phyloP scores from a whole-genome alignment of 2,329 filamentous ascomycete genomes.

The Parascedosporium putredinis region DNA sequence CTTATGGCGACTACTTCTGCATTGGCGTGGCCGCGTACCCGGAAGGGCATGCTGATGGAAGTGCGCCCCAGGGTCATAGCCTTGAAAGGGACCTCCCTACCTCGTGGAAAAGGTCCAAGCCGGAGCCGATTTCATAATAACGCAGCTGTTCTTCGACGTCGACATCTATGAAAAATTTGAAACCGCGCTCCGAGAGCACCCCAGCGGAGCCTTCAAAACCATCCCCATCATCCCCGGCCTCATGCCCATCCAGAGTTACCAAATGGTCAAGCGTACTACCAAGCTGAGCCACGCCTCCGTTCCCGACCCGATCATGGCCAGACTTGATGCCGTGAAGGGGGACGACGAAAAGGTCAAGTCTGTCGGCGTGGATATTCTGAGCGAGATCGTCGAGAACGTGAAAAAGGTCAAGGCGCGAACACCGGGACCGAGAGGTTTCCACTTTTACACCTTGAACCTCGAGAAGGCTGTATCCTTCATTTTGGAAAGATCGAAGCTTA shows the following conservation, averaged over 20 bases:
- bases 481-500: conserved; percentile 73
- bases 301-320: conserved; percentile 57
- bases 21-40: conserved; percentile 91
- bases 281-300: conserved; percentile 87
- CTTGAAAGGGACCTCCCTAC: conserved; percentile 77
- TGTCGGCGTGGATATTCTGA: conserved; percentile 71
- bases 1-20: conserved; percentile 91
- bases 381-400: conserved; percentile 72
- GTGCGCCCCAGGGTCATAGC: conserved; percentile 60
- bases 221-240: conserved; percentile 88
- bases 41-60: conserved; percentile 88
- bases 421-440: conserved; percentile 65
- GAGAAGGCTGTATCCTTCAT: conserved; percentile 95
- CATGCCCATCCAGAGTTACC: conserved; percentile 97
- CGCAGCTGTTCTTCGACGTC: conserved; percentile 90
- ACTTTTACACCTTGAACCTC: conserved; percentile 94
- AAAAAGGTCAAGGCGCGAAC: conserved; percentile 47
- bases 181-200: conserved; percentile 62
- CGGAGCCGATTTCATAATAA: conserved; percentile 97
- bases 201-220: conserved; percentile 73
- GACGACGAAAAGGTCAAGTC: conserved; percentile 76
- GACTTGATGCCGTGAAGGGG: conserved; percentile 62
- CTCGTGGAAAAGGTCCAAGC: conserved; percentile 84
- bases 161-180: conserved; percentile 77
- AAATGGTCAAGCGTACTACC: conserved; percentile 86